Base-by-base conservation (phyloP, 140 eudicot species). In the Artemisia princeps region DNA sequence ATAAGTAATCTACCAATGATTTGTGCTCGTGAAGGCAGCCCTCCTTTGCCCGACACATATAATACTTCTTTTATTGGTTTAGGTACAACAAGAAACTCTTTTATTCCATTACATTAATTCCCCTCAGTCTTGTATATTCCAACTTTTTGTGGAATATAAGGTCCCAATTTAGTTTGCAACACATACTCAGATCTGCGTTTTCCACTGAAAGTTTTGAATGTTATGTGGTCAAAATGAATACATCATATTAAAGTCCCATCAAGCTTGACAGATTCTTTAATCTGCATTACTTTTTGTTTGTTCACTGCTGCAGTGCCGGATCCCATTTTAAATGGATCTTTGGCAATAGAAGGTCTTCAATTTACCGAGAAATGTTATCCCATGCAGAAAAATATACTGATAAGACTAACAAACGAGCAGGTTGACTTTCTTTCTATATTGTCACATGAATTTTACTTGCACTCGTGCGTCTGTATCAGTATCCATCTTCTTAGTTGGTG, bases 1-100 rank as follows among this genome's bases (percentile, higher is more conserved):
- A 79, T 46, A 69, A 75, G 68, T 46, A 59, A 45, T 71, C 30
- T 81, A 67, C 86, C 86, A 17, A 74, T 81, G 67, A 66, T 81
- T 61, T 81, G 86, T 65, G 77, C 73, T 45, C 77, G 86, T 68
- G 83, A 74, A 60, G 86, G 86, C 54, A 74, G 86, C 45, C 86
- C 78, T 14, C 86, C 86, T 73, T 80, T 78, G 33, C 86, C 86
- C 0, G 83, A 78, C 33, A 65, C 78, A 65, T 52, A 76, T 16
- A 64, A 81, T 57, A 61, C 59, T 65, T 55, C 81, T 54, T 62
- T 62, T 20, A 72, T 15, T 49, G 76, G 72, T 62, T 63, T 77
- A 70, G 83, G 86, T 81, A 42, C 55, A 55, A 23, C 58, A 49
- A 44, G 49, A 30, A 57, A 11, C 69, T 55, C 44, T 55, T 45